phyloP scores from a whole-genome alignment of 495 filamentous ascomycete species.

The Articulospora tetracladia region DNA sequence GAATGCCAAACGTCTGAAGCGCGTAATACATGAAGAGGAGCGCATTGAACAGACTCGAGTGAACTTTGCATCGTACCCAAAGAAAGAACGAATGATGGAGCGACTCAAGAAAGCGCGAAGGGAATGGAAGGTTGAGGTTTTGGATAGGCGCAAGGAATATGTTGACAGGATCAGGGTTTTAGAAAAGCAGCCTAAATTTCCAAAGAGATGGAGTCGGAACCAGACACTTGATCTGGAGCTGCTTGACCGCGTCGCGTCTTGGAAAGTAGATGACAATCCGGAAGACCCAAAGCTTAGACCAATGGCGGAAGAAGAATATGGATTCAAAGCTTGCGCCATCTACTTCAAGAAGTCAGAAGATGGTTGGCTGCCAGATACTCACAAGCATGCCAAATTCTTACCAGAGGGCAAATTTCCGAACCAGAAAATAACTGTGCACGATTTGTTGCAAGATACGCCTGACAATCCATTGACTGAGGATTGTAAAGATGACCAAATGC shows the following conservation, averaged over 20 bases:
- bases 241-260: conserved; percentile 1
- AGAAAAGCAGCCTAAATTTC: not conserved
- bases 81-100: conserved; percentile 3
- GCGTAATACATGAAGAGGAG: conserved; percentile 2
- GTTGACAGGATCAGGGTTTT: not conserved
- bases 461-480: conserved; percentile 3
- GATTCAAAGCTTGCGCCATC: conserved; percentile 14
- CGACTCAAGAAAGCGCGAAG: not conserved
- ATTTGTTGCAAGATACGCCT: conserved; percentile 1
- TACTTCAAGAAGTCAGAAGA: conserved; percentile 7
- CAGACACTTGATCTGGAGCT: conserved; percentile 1
- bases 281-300: not conserved
- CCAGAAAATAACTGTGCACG: conserved; percentile 15
- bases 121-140: conserved; percentile 9
- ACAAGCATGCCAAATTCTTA: conserved; percentile 8
- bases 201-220: not conserved
- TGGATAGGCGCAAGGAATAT: not conserved
- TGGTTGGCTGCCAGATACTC: conserved; percentile 5
- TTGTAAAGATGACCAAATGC: conserved; percentile 4
- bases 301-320: conserved; percentile 3
- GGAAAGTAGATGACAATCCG: conserved; percentile 1
- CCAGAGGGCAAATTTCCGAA: conserved; percentile 15
- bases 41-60: conserved; percentile 13
- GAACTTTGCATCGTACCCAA: conserved; percentile 3
- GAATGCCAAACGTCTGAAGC: not conserved